Evolutionary conservation across 2,329 filamentous ascomycete genomes (phyloP).

Genomic region (Neonectria ditissima): DNA sequence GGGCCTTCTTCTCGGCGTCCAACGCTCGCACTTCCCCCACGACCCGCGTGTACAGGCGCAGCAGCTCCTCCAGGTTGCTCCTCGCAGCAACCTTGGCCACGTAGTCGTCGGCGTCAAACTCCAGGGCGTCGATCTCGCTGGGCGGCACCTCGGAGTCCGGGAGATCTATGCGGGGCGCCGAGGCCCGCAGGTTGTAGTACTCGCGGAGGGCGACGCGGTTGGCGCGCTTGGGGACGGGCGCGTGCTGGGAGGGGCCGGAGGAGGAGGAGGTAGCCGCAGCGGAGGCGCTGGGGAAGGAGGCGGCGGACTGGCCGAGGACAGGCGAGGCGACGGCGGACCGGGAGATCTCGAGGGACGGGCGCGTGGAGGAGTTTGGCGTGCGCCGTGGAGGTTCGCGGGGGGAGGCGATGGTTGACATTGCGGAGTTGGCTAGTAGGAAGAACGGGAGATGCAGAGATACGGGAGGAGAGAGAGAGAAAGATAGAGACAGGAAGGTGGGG

Average conservation of each 20-base stretch:
- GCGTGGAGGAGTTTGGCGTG: slow-evolving; percentile 78
- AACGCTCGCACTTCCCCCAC: slow-evolving; percentile 87
- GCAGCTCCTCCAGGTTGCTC: slow-evolving; percentile 74
- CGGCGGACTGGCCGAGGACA: slow-evolving; percentile 42
- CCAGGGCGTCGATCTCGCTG: slow-evolving; percentile 78
- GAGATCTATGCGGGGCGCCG: slow-evolving; percentile 58
- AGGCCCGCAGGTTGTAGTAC: slow-evolving; percentile 83
- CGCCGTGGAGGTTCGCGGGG: slow-evolving; percentile 69
- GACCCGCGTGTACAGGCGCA: slow-evolving; percentile 77
- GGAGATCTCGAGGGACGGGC: slow-evolving; percentile 76
- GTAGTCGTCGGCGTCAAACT: slow-evolving; percentile 80
- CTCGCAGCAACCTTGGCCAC: slow-evolving; percentile 71
- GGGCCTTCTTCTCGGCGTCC: slow-evolving; percentile 94
- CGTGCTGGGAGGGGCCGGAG: slow-evolving; percentile 47
- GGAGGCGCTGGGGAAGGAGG: slow-evolving; percentile 27
- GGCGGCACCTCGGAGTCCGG: slow-evolving; percentile 68
- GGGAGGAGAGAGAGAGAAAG: not conserved
- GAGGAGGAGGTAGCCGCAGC: slow-evolving; percentile 5
- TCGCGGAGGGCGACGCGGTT: slow-evolving; percentile 91
- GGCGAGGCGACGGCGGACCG: slow-evolving; percentile 71
- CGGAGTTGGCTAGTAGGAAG: slow-evolving; percentile 47
- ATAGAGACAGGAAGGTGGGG: not conserved
- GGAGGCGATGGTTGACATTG: slow-evolving; percentile 74
- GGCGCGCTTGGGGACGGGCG: slow-evolving; percentile 60
- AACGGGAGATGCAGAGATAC: too few species aligned